Evolutionary conservation across 2,329 filamentous ascomycete genomes (phyloP).

Genomic region (Monilinia vaccinii-corymbosi): DNA sequence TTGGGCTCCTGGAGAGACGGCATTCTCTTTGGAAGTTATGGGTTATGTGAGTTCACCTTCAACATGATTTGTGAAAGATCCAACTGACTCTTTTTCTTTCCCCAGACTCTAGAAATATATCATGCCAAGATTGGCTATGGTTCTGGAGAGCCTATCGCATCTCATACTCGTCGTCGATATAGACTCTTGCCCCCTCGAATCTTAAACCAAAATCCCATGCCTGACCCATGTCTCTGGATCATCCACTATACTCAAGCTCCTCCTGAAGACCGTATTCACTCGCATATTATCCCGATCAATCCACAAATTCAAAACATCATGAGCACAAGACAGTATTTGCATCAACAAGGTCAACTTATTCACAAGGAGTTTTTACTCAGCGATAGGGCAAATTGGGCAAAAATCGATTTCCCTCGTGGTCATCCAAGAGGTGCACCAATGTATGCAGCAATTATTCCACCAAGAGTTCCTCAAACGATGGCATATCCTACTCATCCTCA

Average conservation of each 20-base stretch:
- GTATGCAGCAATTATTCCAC: conserved; percentile 22
- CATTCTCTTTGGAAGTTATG: conserved; percentile 62
- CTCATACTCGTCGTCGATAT: conserved; percentile 76
- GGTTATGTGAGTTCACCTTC: conserved; percentile 48
- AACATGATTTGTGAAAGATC: background rate
- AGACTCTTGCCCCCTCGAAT: conserved; percentile 65
- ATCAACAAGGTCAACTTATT: conserved; percentile 69
- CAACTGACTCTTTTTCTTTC: conserved; percentile 11
- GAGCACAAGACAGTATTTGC: conserved; percentile 53
- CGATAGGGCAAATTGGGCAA: conserved; percentile 84
- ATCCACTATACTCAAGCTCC: conserved; percentile 81
- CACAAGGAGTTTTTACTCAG: conserved; percentile 93
- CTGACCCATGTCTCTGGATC: conserved; percentile 80
- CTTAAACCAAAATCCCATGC: conserved; percentile 60
- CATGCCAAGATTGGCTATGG: conserved; percentile 74
- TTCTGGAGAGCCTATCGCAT: conserved; percentile 63
- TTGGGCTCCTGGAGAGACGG: conserved; percentile 75
- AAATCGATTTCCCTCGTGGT: conserved; percentile 59
- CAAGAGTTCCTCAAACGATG: conserved; percentile 42
- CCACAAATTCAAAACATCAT: conserved; percentile 52
- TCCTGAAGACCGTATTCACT: conserved; percentile 62
- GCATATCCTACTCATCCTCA: conserved; percentile 47
- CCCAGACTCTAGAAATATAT: conserved; percentile 78
- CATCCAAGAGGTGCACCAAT: conserved; percentile 30
- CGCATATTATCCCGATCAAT: conserved; percentile 55